Evolutionary conservation across 306 rosid genomes (phyloP).

Genomic region (Dalbergia cochinchinensis): DNA sequence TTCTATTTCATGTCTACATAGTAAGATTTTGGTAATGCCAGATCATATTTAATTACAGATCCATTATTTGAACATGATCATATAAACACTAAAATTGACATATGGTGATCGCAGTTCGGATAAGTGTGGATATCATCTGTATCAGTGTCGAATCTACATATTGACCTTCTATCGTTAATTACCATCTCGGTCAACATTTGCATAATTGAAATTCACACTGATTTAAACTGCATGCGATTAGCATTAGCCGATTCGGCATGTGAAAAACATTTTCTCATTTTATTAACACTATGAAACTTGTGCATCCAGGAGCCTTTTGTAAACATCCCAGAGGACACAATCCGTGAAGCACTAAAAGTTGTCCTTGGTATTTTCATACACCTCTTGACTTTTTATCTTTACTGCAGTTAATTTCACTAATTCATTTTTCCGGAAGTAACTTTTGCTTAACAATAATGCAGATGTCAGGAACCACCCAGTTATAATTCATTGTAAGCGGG

Average conservation of each 20-base stretch:
- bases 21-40: conserved; percentile 20
- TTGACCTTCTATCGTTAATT: too few species aligned
- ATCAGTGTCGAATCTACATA: too few species aligned
- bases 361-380: conserved; percentile 71
- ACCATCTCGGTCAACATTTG: too few species aligned
- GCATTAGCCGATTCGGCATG: too few species aligned
- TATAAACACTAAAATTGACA: too few species aligned
- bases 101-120: too few species aligned
- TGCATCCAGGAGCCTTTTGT: conserved; percentile 91
- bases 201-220: too few species aligned
- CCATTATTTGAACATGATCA: too few species aligned
- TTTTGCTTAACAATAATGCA: conserved; percentile 52
- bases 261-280: too few species aligned
- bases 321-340: conserved; percentile 88
- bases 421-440: conserved; percentile 29
- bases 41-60: background rate
- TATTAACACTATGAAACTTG: conserved; percentile 12
- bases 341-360: conserved; percentile 92
- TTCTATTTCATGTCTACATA: conserved; percentile 9
- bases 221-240: too few species aligned
- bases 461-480: conserved; percentile 94
- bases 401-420: conserved; percentile 10
- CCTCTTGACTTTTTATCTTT: conserved; percentile 4
- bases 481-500: conserved; percentile 94
- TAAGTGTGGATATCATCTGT: too few species aligned